Conservation (phyloP, 169 alveolate species). For the Cryptosporidium sp. region DNA sequence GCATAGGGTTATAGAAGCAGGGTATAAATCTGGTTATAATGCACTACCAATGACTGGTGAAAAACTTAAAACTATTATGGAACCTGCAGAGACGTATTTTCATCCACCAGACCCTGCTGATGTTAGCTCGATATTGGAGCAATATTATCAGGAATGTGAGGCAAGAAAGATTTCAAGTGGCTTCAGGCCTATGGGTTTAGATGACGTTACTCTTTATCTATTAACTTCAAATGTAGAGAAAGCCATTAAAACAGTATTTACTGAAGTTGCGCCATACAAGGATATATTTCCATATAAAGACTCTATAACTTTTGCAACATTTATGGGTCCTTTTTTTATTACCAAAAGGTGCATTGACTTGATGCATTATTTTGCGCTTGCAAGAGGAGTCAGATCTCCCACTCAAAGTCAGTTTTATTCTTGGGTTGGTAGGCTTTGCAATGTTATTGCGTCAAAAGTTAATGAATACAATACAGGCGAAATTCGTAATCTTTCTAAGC, state of each 20-base stretch:
- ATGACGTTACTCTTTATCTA: slow-evolving; percentile 58
- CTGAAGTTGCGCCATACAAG: slow-evolving; percentile 64
- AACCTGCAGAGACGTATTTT: slow-evolving; percentile 61
- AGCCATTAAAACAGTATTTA: slow-evolving; percentile 56
- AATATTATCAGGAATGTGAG: slow-evolving; percentile 67
- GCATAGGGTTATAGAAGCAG: slow-evolving; percentile 71
- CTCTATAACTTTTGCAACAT: slow-evolving; percentile 60
- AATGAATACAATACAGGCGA: slow-evolving; percentile 59
- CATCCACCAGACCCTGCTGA: slow-evolving; percentile 74
- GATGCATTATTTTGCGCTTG: slow-evolving; percentile 70
- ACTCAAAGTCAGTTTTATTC: slow-evolving; percentile 40
- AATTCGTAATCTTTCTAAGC: slow-evolving; percentile 36
- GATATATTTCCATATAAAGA: slow-evolving; percentile 48
- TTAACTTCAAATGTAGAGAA: slow-evolving; percentile 64
- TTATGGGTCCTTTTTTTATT: slow-evolving; percentile 73
- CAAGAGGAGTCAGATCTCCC: slow-evolving; percentile 71
- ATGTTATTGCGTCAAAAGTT: slow-evolving; percentile 41
- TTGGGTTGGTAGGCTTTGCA: slow-evolving; percentile 66
- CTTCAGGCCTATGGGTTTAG: slow-evolving; percentile 70
- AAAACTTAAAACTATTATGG: slow-evolving; percentile 33
- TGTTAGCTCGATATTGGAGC: slow-evolving; percentile 62
- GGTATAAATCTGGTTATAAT: slow-evolving; percentile 61
- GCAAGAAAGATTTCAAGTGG: slow-evolving; percentile 71
- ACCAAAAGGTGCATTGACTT: slow-evolving; percentile 64
- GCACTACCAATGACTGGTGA: slow-evolving; percentile 69